Percentiles rank a stretch among this genome's conserved stretches.
These are phyloP conservation scores for Escovopsis sp. DNA, from an alignment of 2,329 filamentous ascomycete genomes.

Conservation along the genomic window DNA sequence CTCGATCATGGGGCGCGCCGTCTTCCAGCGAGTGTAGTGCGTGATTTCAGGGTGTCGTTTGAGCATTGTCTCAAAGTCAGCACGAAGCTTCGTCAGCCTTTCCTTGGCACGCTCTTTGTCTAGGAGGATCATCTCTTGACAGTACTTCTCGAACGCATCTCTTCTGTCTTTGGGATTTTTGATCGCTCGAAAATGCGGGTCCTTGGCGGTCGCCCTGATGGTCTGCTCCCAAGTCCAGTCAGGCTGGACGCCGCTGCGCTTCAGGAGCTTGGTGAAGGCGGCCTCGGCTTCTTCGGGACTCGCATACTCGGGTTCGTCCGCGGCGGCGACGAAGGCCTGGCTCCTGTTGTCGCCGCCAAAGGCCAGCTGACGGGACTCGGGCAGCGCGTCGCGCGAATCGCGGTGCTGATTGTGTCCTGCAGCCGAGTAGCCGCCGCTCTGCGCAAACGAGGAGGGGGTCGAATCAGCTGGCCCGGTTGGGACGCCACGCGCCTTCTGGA, in stretches of 20 bases:
- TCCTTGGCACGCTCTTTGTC: conserved; percentile 94
- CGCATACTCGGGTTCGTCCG: conserved; percentile 62
- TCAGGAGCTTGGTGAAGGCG: conserved; percentile 82
- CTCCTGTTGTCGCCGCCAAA: conserved; percentile 40
- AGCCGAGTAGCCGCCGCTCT: conserved; percentile 24
- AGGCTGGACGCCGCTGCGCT: conserved; percentile 69
- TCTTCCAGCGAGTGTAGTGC: conserved; percentile 95
- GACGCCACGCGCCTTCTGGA: conserved; percentile 59
- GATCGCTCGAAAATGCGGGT: conserved; percentile 83
- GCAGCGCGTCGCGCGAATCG: conserved; percentile 21
- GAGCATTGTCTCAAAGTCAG: conserved; percentile 93
- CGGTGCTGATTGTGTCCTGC: conserved; percentile 21
- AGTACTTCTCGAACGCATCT: conserved; percentile 88
- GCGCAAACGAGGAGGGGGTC: conserved; percentile 27
- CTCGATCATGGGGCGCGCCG: conserved; percentile 83
- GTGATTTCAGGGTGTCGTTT: conserved; percentile 94
- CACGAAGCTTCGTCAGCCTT: conserved; percentile 75
- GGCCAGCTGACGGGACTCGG: conserved; percentile 43
- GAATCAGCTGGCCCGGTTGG: conserved; percentile 29
- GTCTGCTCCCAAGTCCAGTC: conserved; percentile 91
- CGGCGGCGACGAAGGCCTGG: conserved; percentile 47
- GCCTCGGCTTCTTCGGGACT: conserved; percentile 79
- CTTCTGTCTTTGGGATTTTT: conserved; percentile 87
- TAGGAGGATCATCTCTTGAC: conserved; percentile 73
- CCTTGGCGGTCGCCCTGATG: conserved; percentile 72